Percentiles rank a stretch among this genome's conserved stretches.
These are phyloP conservation scores for Arthrobotrys conoides DNA, from an alignment of 2,329 filamentous ascomycete species.

Conservation along the genomic window DNA sequence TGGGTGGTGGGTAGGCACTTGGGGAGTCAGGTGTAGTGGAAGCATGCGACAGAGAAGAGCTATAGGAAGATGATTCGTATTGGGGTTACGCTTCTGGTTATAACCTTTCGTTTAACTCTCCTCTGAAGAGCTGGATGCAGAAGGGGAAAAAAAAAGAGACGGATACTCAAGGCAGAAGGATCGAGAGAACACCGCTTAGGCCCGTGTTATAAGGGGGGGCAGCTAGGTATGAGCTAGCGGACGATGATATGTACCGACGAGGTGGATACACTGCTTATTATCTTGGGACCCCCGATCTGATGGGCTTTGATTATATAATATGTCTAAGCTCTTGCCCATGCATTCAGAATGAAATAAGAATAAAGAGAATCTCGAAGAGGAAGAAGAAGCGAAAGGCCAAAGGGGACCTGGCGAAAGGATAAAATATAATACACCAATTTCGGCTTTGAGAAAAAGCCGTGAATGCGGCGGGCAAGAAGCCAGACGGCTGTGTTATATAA, in stretches of 20 bases:
- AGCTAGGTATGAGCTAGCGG: slow-evolving; percentile 9
- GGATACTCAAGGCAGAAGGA: slow-evolving; percentile 11
- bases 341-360: background rate
- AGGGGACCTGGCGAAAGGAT: slow-evolving; percentile 10
- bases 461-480: background rate
- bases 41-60: slow-evolving; percentile 23
- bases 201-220: slow-evolving; percentile 13
- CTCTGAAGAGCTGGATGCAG: slow-evolving; percentile 49
- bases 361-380: background rate
- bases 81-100: slow-evolving; percentile 58
- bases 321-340: slow-evolving; percentile 43
- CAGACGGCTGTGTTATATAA: slow-evolving; percentile 29
- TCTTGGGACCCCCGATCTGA: slow-evolving; percentile 45
- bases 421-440: slow-evolving; percentile 1
- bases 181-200: slow-evolving; percentile 17
- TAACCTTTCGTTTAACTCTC: slow-evolving; percentile 58
- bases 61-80: slow-evolving; percentile 48
- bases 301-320: slow-evolving; percentile 29
- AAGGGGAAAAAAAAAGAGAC: background rate
- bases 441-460: slow-evolving; percentile 1
- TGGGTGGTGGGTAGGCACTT: slow-evolving; percentile 14
- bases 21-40: slow-evolving; percentile 8
- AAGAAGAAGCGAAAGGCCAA: background rate
- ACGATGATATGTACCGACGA: background rate
- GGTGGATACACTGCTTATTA: slow-evolving; percentile 21